Base-by-base conservation (phyloP, 441 rosid genomes). In the Theobroma grandiflorum region DNA sequence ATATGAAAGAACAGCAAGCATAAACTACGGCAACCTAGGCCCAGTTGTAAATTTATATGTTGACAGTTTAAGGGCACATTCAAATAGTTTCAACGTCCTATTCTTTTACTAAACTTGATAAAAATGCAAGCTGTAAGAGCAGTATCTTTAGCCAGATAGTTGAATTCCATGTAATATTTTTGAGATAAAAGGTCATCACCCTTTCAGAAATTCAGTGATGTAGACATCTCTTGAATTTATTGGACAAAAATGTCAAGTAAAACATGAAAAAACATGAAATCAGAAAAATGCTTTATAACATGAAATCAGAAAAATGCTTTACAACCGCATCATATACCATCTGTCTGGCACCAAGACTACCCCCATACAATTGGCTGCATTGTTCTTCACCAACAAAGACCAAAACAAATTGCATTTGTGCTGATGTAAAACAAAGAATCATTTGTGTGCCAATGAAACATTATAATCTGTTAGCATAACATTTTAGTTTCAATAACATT, bases 271-370 rank as follows among this genome's bases (percentile, higher is more conserved):
- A n/a, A 18, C 62, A 72, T 16, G 33, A 50, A 35, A 72, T 33
- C 75, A 33, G 42, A 68, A 68, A 68, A 45, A 45, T 45, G 55
- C 55, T 69, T 69, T 45, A 47, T n/a, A 69, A 45, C 18, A 72
- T 16, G 33, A 50, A 35, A 72, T 33, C 75, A 33, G 42, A 68
- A 68, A 68, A 45, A 45, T 45, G 55, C 55, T 69, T 69, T 45
- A 47, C 37, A 69, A 45, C 18, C 55, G 2, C 73, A 69, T 22
- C 55, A 22, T 45, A 22, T 22, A 22, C 52, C 37, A 43, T 22
- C 10, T 1, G 37, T 61, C 53, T 68, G 53, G 72, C n/a, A 40
- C 49, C 70, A 65, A 65, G 49, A 38, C 31, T 40, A 65, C 72
- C 16, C 33, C 16, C 26, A 40, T n/a, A 42, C 11, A 65, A 65